These are phyloP conservation scores for Schizothecium vesticola DNA, from an alignment of 495 filamentous ascomycete species.

Conservation along the genomic window DNA sequence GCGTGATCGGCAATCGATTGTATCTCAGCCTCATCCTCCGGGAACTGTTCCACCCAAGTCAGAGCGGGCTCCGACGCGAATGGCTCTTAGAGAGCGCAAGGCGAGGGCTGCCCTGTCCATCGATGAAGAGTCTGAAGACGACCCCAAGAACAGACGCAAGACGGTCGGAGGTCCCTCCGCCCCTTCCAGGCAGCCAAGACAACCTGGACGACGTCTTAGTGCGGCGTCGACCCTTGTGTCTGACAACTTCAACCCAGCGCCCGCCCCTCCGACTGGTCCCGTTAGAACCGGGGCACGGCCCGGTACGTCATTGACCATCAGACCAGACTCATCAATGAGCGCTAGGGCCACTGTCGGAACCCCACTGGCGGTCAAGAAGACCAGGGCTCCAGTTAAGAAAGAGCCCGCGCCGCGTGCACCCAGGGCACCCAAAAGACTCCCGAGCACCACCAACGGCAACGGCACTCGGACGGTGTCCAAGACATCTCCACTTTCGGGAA, in stretches of 20 bases:
- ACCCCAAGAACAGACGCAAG: conserved; percentile 53
- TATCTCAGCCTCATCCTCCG: conserved; percentile 28
- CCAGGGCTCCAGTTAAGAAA: conserved; percentile 37
- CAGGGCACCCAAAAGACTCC: conserved; percentile 36
- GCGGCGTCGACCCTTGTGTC: conserved; percentile 33
- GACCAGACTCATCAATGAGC: conserved; percentile 37
- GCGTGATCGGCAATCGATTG: conserved; percentile 54
- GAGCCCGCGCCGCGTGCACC: conserved; percentile 30
- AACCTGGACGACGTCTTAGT: conserved; percentile 36
- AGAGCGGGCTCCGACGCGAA: conserved; percentile 49
- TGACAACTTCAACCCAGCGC: conserved; percentile 16
- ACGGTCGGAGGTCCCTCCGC: conserved; percentile 57
- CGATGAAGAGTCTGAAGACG: conserved; percentile 50
- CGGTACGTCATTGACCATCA: conserved; percentile 34
- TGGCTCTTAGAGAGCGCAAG: conserved; percentile 71
- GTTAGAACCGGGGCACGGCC: conserved; percentile 26
- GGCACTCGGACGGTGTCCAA: conserved; percentile 3
- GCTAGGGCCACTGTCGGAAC: conserved; percentile 23
- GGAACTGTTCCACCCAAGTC: conserved; percentile 27
- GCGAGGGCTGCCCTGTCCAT: conserved; percentile 36
- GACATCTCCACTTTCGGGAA: conserved; percentile 1
- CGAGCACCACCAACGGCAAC: conserved; percentile 29
- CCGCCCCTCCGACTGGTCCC: conserved; percentile 12
- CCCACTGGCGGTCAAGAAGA: conserved; percentile 41
- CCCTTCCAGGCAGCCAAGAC: conserved; percentile 25